Percentiles rank a stretch among this genome's conserved stretches.
phyloP scores from a whole-genome alignment of 1,284 basidiomycete genomes.

The Cutaneotrichosporon sp. region DNA sequence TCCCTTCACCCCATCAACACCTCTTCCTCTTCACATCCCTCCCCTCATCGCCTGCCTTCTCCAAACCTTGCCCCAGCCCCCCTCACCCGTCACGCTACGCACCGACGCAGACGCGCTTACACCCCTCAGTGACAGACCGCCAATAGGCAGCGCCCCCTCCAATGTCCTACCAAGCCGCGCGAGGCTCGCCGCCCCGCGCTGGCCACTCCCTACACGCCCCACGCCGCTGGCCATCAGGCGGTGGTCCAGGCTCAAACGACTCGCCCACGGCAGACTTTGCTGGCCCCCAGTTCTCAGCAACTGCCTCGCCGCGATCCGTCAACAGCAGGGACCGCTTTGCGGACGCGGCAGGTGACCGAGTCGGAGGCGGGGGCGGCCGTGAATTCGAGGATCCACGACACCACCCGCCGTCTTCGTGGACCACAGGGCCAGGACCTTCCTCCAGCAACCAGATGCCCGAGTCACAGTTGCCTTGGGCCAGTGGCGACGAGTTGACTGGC shows the following conservation, averaged over 20 bases:
- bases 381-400: slow-evolving; percentile 3
- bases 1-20: neutral
- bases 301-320: slow-evolving; percentile 8
- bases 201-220: slow-evolving; percentile 10
- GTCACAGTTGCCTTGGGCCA: slow-evolving; percentile 3
- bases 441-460: neutral
- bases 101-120: slow-evolving; percentile 5
- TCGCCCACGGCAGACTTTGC: neutral
- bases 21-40: neutral
- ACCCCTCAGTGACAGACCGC: slow-evolving; percentile 15
- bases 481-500: neutral
- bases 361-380: neutral
- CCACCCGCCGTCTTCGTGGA: slow-evolving; percentile 7
- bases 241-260: neutral
- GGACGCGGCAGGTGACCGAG: slow-evolving; percentile 6
- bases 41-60: too few relatives aligned
- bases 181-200: slow-evolving; percentile 27
- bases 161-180: slow-evolving; percentile 26
- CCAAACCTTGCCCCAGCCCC: neutral
- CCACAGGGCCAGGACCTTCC: neutral
- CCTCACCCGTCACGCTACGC: neutral
- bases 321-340: slow-evolving; percentile 9
- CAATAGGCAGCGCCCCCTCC: slow-evolving; percentile 13
- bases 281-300: slow-evolving; percentile 1
- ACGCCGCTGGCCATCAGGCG: neutral